phyloP scores from a whole-genome alignment of 495 filamentous ascomycete genomes.

The Cetradonia linearis region DNA sequence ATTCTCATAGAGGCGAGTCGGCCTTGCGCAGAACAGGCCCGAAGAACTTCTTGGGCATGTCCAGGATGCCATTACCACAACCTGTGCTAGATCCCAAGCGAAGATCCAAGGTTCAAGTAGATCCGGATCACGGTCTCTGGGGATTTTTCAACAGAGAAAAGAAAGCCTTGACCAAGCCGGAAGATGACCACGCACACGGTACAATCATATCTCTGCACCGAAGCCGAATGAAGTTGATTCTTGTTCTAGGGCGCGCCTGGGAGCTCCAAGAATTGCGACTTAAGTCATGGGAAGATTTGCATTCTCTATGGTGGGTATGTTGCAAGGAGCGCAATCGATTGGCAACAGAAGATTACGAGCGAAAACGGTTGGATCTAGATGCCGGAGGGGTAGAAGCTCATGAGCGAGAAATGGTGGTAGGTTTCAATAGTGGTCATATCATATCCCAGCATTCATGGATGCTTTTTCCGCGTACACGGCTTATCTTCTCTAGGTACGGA shows the following conservation, averaged over 20 bases:
- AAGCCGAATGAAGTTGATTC: conserved; percentile 6
- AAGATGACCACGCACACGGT: conserved; percentile 59
- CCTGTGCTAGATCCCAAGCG: conserved; percentile 49
- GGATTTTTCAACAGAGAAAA: conserved; percentile 69
- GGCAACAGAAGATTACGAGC: conserved; percentile 62
- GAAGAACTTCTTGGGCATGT: conserved; percentile 55
- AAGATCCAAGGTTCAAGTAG: conserved; percentile 44
- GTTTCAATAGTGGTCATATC: conserved; percentile 22
- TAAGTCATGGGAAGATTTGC: conserved; percentile 91
- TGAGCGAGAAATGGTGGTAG: conserved; percentile 51
- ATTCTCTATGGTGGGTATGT: conserved; percentile 90
- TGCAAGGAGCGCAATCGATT: conserved; percentile 85
- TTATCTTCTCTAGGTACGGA: conserved; percentile 43
- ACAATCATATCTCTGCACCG: conserved; percentile 17
- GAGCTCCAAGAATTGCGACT: conserved; percentile 72
- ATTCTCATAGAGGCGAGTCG: conserved; percentile 66
- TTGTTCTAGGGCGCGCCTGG: conserved; percentile 62
- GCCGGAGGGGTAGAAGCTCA: conserved; percentile 54
- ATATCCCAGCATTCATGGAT: background rate
- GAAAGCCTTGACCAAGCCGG: conserved; percentile 54
- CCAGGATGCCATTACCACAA: conserved; percentile 60
- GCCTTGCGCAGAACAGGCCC: conserved; percentile 68
- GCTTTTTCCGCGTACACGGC: conserved; percentile 16
- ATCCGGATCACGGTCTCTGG: conserved; percentile 82
- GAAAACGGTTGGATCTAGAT: conserved; percentile 49